Conservation (phyloP, 352 stramenopile genomes). For the Peronospora tabacina region DNA sequence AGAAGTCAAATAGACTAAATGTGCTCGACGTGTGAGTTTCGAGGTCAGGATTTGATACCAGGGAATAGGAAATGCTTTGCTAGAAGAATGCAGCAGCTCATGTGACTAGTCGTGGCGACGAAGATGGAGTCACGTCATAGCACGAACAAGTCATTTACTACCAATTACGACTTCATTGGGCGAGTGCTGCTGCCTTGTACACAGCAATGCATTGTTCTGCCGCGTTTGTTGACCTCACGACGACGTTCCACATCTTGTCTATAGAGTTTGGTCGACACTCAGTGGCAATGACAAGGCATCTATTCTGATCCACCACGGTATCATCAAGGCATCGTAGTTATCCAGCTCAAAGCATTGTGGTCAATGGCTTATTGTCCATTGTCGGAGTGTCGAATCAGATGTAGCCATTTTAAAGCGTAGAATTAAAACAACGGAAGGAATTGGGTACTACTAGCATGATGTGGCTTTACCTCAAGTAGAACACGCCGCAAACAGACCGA, state of each 20-base stretch:
- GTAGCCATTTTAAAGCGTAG: conserved; percentile 58
- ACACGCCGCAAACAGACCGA: conserved; percentile 13
- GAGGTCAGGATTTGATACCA: background rate
- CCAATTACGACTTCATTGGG: conserved; percentile 13
- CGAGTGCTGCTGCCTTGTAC: conserved; percentile 8
- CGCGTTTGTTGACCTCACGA: conserved; percentile 20
- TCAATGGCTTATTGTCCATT: conserved; percentile 56
- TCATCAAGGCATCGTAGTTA: conserved; percentile 55
- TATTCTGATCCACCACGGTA: conserved; percentile 64
- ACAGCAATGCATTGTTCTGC: no score
- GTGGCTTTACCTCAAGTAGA: conserved; percentile 11
- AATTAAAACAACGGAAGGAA: no score
- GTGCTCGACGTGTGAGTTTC: background rate
- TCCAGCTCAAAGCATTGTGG: conserved; percentile 77
- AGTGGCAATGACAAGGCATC: conserved; percentile 50
- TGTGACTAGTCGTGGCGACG: no score
- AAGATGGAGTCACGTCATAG: conserved; percentile 13
- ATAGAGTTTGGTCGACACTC: no score
- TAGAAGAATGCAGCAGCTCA: conserved; percentile 11
- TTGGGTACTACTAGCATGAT: background rate
- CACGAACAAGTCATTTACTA: conserved; percentile 12
- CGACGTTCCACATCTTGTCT: conserved; percentile 52
- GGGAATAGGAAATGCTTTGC: conserved; percentile 4
- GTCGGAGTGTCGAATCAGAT: conserved; percentile 83
- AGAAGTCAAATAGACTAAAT: background rate